Evolutionary conservation across 192 early-diverging fungal species (phyloP).

Genomic region (Entrophospora sp.): DNA sequence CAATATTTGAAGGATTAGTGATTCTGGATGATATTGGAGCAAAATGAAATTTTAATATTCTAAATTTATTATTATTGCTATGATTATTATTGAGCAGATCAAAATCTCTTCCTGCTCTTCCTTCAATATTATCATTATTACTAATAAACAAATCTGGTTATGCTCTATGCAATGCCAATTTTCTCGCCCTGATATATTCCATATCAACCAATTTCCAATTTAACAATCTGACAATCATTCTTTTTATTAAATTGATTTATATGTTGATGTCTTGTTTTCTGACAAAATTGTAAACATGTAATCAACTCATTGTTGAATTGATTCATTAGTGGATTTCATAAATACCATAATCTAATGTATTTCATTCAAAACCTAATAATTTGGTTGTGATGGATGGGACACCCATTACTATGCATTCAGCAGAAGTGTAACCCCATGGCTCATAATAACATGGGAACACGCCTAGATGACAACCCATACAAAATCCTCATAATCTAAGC

Average conservation of each 20-base stretch:
- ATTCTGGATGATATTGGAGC: too few relatives aligned
- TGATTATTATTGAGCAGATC: too few relatives aligned
- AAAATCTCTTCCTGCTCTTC: too few relatives aligned
- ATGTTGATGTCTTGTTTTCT: conserved; percentile 92
- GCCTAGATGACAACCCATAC: conserved; percentile 94
- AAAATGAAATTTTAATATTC: too few relatives aligned
- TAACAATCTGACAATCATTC: conserved; percentile 90
- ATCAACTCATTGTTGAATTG: conserved; percentile 75
- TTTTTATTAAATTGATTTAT: conserved; percentile 96
- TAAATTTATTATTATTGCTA: too few relatives aligned
- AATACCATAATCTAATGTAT: conserved; percentile 91
- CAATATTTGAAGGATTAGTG: too few relatives aligned
- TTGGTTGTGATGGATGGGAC: conserved; percentile 95
- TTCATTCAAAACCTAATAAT: conserved; percentile 93
- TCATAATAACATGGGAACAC: conserved; percentile 98
- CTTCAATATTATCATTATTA: too few relatives aligned
- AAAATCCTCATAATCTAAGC: conserved; percentile 97
- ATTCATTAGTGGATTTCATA: conserved; percentile 93
- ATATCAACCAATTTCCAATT: conserved; percentile 98
- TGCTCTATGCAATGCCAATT: conserved; percentile 79
- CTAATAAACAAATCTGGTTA: conserved; percentile 81
- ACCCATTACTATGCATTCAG: conserved; percentile 98
- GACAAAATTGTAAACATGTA: conserved; percentile 90
- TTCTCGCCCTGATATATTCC: conserved; percentile 96
- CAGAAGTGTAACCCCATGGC: conserved; percentile 97